These are phyloP conservation scores for Xylaria intraflava DNA, from an alignment of 495 filamentous ascomycete genomes.

Conservation along the genomic window DNA sequence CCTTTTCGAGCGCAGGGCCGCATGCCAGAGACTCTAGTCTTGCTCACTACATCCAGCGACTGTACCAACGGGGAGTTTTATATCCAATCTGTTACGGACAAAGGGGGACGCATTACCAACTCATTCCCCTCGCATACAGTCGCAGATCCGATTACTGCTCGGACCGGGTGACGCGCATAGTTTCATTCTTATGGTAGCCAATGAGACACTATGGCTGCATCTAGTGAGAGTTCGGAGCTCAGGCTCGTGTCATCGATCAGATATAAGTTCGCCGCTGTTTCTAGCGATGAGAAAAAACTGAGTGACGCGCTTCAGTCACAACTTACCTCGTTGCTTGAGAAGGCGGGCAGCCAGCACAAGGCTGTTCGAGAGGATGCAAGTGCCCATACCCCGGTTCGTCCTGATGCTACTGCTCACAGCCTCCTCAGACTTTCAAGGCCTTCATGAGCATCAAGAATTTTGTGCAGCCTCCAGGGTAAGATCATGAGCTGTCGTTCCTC, in stretches of 20 bases:
- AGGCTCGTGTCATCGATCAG: constrained; percentile 85
- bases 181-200: background rate
- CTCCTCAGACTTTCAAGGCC: constrained; percentile 21
- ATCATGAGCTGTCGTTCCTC: constrained; percentile 23
- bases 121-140: background rate
- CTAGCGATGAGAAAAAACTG: constrained; percentile 73
- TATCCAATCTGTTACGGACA: background rate
- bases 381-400: background rate
- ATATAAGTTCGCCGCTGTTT: constrained; percentile 75
- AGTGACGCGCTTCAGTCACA: constrained; percentile 69
- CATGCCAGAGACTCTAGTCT: no score
- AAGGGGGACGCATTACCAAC: no score
- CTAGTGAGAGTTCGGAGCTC: constrained; percentile 65
- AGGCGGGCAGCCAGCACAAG: constrained; percentile 71
- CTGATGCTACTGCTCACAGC: constrained; percentile 11
- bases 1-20: no score
- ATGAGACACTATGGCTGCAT: constrained; percentile 19
- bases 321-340: constrained; percentile 74
- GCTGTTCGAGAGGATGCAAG: constrained; percentile 54
- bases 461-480: constrained; percentile 30
- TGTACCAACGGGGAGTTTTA: background rate
- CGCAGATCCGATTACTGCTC: background rate
- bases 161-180: background rate
- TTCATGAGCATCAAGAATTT: constrained; percentile 37
- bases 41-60: background rate